These are phyloP conservation scores for Amphichorda felina DNA, from an alignment of 2,329 filamentous ascomycete genomes.

Conservation along the genomic window DNA sequence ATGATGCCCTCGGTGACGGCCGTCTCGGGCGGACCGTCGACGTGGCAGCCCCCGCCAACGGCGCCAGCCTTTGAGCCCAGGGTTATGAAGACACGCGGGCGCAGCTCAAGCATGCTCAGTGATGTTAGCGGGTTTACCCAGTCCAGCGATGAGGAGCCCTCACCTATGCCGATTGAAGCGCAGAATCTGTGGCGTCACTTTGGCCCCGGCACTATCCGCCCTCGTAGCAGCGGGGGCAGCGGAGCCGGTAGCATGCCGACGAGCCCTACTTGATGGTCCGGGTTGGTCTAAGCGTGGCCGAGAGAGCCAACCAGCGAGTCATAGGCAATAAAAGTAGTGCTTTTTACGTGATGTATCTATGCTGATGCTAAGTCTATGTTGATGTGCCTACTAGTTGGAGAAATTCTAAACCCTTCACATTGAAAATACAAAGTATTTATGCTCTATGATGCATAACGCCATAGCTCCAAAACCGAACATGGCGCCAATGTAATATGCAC, in stretches of 20 bases:
- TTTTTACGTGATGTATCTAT: background rate
- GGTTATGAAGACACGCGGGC: conserved; percentile 33
- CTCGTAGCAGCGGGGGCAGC: background rate
- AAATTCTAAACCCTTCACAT: too few species aligned
- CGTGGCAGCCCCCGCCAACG: conserved; percentile 25
- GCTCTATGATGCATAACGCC: too few species aligned
- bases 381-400: too few species aligned
- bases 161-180: conserved; percentile 1
- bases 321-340: background rate
- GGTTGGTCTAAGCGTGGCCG: background rate
- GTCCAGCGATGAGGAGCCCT: conserved; percentile 37
- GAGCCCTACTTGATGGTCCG: background rate
- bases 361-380: background rate
- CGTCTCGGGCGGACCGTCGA: conserved; percentile 14
- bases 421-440: too few species aligned
- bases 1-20: conserved; percentile 17
- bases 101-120: conserved; percentile 56
- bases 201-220: background rate
- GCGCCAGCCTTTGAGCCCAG: conserved; percentile 19
- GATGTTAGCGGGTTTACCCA: conserved; percentile 57
- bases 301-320: background rate
- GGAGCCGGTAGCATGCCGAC: background rate
- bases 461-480: too few species aligned
- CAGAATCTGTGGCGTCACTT: background rate
- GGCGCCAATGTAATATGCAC: too few species aligned